Evolutionary conservation across 495 filamentous ascomycete genomes (phyloP).

Genomic region (Lasiosphaeris hirsuta): DNA sequence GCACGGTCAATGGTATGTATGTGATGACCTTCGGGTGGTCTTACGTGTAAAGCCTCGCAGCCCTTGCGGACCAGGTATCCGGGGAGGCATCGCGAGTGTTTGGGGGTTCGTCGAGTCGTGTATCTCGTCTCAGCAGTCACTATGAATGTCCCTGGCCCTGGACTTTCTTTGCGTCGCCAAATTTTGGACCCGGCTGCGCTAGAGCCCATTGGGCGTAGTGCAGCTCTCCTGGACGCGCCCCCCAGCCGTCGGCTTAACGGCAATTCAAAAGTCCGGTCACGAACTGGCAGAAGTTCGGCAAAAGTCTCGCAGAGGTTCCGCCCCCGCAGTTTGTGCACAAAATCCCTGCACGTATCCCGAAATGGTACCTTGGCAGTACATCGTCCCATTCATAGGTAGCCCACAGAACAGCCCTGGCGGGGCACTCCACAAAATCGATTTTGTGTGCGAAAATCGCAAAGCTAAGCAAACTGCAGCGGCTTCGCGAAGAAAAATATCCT

Average conservation of each 20-base stretch:
- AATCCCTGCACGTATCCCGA: not conserved
- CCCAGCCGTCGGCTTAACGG: conserved; percentile 10
- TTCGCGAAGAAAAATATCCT: conserved; percentile 32
- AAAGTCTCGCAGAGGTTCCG: not conserved
- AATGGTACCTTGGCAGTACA: not conserved
- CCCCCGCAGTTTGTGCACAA: not conserved
- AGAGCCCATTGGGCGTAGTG: conserved; percentile 5
- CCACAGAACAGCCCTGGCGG: conserved; percentile 36
- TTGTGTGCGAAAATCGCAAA: conserved; percentile 36
- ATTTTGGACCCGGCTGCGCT: conserved; percentile 29
- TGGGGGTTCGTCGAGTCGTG: conserved; percentile 9
- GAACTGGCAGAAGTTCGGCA: not conserved
- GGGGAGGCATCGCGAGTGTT: conserved; percentile 63
- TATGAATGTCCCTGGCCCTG: conserved; percentile 21
- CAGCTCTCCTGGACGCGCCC: not conserved
- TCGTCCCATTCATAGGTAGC: not conserved
- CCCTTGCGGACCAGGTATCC: conserved; percentile 62
- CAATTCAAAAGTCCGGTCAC: conserved; percentile 10
- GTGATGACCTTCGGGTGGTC: conserved; percentile 6
- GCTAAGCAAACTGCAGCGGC: conserved; percentile 20
- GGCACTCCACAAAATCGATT: conserved; percentile 37
- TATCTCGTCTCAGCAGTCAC: conserved; percentile 18
- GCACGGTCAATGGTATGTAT: not conserved
- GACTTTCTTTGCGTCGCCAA: conserved; percentile 29
- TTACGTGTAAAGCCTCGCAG: conserved; percentile 62